Percentiles rank a stretch among this genome's conserved stretches.
Evolutionary conservation across 140 eudicot species (phyloP).

Genomic region (Cichorium intybus): DNA sequence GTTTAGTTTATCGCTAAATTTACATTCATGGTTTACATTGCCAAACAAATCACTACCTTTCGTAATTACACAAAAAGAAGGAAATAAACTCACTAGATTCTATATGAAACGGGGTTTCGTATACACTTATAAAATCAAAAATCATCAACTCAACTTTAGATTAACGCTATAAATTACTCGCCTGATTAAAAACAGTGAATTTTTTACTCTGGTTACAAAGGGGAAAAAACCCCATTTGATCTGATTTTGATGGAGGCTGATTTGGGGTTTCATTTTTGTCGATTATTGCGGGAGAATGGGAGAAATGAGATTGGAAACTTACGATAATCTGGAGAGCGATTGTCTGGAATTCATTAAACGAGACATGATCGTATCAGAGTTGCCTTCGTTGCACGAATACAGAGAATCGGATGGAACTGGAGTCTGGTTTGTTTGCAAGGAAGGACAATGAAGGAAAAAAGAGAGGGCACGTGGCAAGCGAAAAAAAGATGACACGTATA

Average conservation of each 20-base stretch:
- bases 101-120: neutral
- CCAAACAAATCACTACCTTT: neutral
- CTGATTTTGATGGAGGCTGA: neutral
- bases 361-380: slow-evolving; percentile 35
- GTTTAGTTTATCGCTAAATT: neutral
- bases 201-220: neutral
- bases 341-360: slow-evolving; percentile 42
- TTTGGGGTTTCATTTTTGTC: neutral
- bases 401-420: neutral
- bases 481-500: slow-evolving; percentile 22
- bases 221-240: slow-evolving; percentile 8
- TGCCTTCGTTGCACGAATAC: slow-evolving; percentile 8
- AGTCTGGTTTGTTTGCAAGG: slow-evolving; percentile 5
- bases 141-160: neutral
- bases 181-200: neutral
- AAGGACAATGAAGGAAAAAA: slow-evolving; percentile 17
- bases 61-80: neutral
- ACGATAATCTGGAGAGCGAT: slow-evolving; percentile 32
- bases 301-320: slow-evolving; percentile 17
- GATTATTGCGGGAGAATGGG: neutral
- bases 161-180: neutral
- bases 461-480: slow-evolving; percentile 17
- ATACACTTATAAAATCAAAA: slow-evolving; percentile 5
- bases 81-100: neutral
- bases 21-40: neutral